Conservation (phyloP, 78 protist species). For the Creolimax fragrantissima region DNA sequence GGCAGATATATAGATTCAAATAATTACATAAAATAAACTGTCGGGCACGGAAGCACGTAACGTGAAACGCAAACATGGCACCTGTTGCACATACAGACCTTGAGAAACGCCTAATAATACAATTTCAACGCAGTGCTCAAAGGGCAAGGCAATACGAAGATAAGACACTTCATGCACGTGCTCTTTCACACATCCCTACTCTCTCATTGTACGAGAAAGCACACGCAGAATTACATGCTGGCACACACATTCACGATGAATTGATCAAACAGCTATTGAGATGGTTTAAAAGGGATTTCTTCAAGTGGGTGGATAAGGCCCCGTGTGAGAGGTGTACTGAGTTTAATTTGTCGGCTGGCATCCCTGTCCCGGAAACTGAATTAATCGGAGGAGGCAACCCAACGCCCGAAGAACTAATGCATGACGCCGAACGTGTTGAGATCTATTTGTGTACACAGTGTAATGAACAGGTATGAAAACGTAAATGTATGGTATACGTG, state of each 20-base stretch:
- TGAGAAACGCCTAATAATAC: no score
- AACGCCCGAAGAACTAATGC: not conserved
- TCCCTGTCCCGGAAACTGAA: not conserved
- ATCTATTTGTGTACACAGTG: slow-evolving; percentile 54
- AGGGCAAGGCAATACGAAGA: not conserved
- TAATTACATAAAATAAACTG: no score
- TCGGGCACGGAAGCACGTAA: no score
- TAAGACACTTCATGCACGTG: not conserved
- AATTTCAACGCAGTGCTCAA: not conserved
- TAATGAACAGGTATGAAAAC: not conserved
- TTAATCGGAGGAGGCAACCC: slow-evolving; percentile 9
- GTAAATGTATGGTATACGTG: no score
- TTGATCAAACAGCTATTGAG: slow-evolving; percentile 30
- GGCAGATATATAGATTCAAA: no score
- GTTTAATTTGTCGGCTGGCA: not conserved
- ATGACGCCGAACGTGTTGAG: slow-evolving; percentile 54
- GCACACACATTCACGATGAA: not conserved
- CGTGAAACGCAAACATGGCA: no score
- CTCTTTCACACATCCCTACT: not conserved
- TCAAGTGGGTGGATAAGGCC: slow-evolving; percentile 61
- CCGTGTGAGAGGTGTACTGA: slow-evolving; percentile 33
- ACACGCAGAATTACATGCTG: not conserved
- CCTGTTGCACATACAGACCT: no score
- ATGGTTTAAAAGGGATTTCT: slow-evolving; percentile 67
- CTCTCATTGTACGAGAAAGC: not conserved